Conservation (phyloP, 179 eudicot genomes). For the Silene coronaria region DNA sequence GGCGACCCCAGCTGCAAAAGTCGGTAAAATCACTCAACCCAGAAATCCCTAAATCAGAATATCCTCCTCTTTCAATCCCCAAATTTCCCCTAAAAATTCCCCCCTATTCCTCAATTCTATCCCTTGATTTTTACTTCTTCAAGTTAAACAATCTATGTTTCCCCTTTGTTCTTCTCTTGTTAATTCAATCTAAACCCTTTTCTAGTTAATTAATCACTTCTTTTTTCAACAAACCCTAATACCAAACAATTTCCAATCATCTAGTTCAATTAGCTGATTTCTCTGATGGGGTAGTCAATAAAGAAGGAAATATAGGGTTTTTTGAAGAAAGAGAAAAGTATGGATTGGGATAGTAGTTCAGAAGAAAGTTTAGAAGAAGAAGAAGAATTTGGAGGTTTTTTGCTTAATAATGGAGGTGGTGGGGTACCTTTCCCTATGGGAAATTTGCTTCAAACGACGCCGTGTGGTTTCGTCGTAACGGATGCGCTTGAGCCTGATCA, state of each 20-base stretch:
- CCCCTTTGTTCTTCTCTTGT: not conserved
- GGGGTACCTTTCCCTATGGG: constrained; percentile 65
- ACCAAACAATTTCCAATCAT: not conserved
- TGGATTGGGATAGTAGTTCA: constrained; percentile 95
- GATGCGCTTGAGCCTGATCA: constrained; percentile 88
- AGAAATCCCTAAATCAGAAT: not conserved
- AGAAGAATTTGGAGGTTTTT: constrained; percentile 33
- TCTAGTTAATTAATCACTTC: not conserved
- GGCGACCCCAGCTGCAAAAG: not conserved
- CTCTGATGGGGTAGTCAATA: not conserved
- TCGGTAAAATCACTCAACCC: not conserved
- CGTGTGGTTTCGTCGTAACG: constrained; percentile 87
- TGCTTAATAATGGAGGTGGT: constrained; percentile 53
- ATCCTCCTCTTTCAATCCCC: not conserved
- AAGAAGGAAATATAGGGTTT: not conserved
- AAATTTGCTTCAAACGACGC: constrained; percentile 54
- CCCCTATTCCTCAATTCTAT: not conserved
- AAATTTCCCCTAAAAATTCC: not conserved
- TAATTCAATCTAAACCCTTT: not conserved
- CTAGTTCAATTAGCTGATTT: not conserved
- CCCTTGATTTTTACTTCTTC: not conserved
- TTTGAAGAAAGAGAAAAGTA: constrained; percentile 17
- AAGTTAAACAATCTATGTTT: not conserved
- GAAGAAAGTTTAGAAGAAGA: constrained; percentile 58
- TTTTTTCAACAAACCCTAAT: constrained; percentile 7